Evolutionary conservation across 305 asterid species (phyloP).

Genomic region (Solanum hybrid): DNA sequence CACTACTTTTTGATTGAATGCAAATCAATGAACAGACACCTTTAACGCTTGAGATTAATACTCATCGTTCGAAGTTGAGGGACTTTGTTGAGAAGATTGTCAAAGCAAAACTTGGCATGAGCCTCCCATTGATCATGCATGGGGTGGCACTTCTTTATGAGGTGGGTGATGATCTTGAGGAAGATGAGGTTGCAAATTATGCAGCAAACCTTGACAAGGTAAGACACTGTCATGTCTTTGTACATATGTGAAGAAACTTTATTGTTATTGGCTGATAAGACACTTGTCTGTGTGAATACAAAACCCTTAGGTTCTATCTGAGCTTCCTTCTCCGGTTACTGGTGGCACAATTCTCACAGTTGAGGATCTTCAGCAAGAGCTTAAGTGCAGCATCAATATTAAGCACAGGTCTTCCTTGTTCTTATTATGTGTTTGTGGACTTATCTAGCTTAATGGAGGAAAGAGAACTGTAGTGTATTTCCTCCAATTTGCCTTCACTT

Average conservation of each 20-base stretch:
- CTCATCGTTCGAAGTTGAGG: conserved; percentile 69
- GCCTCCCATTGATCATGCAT: conserved; percentile 77
- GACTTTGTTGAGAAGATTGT: conserved; percentile 88
- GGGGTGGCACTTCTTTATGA: conserved; percentile 84
- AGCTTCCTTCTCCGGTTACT: conserved; percentile 76
- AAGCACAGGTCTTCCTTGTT: conserved; percentile 62
- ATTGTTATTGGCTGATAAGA: neutral
- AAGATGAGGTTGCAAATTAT: conserved; percentile 83
- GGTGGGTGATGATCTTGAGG: conserved; percentile 94
- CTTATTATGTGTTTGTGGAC: neutral
- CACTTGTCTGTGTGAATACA: conserved; percentile 12
- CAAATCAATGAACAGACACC: conserved; percentile 61
- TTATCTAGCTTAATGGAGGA: neutral
- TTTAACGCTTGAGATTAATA: conserved; percentile 80
- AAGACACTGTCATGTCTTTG: neutral
- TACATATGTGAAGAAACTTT: neutral
- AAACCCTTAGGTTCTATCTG: conserved; percentile 59
- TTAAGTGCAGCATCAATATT: conserved; percentile 71
- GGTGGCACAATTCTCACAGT: conserved; percentile 79
- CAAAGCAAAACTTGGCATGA: conserved; percentile 88
- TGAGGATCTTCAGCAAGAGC: conserved; percentile 97
- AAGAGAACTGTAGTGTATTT: neutral
- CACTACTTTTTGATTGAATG: neutral
- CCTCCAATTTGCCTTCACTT: neutral
- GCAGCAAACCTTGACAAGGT: conserved; percentile 95